Evolutionary conservation across 2,329 filamentous ascomycete species (phyloP), one percentile per base, ranked within the genome.

Genomic region (Paraconiothyrium sp.): DNA sequence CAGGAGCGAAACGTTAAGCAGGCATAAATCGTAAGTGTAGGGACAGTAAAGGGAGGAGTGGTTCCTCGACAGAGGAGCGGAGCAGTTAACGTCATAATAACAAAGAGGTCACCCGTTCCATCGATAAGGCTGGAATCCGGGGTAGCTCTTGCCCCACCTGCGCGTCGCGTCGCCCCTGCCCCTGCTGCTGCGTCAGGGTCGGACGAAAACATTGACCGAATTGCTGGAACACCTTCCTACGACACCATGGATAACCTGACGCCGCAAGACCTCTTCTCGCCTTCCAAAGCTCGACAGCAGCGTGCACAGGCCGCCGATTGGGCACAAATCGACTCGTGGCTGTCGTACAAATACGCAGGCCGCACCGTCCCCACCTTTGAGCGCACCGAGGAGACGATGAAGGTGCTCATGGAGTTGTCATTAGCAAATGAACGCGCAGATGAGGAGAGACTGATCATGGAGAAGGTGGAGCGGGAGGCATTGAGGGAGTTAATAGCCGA

Each of bases 261-360:
- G 1, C 76, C 77, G 0, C 73, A 77, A 16, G 81, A 85, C 32
- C 81, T 88, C 48, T 84, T 87, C 67, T 89, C 87, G 2, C 87
- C 87, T 6, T 86, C 86, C 7, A 88, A 88, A 76, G 86, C 86
- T 24, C 90, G 92, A 61, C 89, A 91, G 63, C 91, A 92, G 68
- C 91, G 92, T 64, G 91, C 91, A 13, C 89, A 91, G 65, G 92
- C 93, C 50, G 94, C 94, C 75, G 94, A 97, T 79, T 98, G 94
- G 94, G 90, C 89, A 58, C 93, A 92, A 67, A 86, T 97, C 68
- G 93, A 96, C 79, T 83, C 84, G 70, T 98, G 94, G 94, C 87
- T 97, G 11, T 72, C 72, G 9, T 83, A 85, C 49, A 85, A 86
- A 61, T 91, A 91, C 73, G 92, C 91, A 68, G 84, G 85, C 48